A percentile compares a stretch with the other conserved stretches of the same genome.
phyloP scores from a whole-genome alignment of 2,329 filamentous ascomycete species.

The Ascochyta lentis region DNA sequence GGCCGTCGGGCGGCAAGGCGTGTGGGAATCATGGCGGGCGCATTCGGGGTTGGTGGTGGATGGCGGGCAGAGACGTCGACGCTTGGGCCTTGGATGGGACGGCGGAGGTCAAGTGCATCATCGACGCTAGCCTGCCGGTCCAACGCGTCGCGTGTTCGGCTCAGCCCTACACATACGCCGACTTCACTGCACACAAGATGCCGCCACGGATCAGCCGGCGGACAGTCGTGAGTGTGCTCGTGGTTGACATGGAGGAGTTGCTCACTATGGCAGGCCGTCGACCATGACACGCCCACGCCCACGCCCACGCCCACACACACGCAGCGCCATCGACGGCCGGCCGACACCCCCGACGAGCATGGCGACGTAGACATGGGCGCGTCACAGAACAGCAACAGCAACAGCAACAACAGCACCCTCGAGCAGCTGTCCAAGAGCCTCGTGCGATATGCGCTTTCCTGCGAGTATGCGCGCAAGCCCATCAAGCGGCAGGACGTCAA shows the following conservation, averaged over 20 bases:
- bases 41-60: conserved; percentile 6
- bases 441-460: conserved; percentile 66
- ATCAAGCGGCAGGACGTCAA: conserved; percentile 66
- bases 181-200: conserved; percentile 12
- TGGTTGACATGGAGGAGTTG: not conserved
- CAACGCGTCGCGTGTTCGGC: conserved; percentile 25
- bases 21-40: conserved; percentile 39
- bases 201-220: conserved; percentile 10
- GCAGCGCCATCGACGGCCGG: conserved; percentile 25
- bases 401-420: conserved; percentile 36
- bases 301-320: conserved; percentile 22
- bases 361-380: conserved; percentile 23
- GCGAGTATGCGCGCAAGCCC: conserved; percentile 65
- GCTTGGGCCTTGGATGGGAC: not conserved
- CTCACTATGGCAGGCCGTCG: conserved; percentile 4
- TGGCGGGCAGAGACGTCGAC: too few species aligned
- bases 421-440: conserved; percentile 65
- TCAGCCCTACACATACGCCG: conserved; percentile 25
- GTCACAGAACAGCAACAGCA: not conserved
- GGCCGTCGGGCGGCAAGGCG: conserved; percentile 41
- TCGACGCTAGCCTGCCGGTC: not conserved
- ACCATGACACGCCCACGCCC: conserved; percentile 24
- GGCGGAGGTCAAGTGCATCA: not conserved
- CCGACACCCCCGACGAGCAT: conserved; percentile 26
- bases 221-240: not conserved